Base-by-base conservation (phyloP, 2,329 filamentous ascomycete genomes). In the Monilinia aucupariae region DNA sequence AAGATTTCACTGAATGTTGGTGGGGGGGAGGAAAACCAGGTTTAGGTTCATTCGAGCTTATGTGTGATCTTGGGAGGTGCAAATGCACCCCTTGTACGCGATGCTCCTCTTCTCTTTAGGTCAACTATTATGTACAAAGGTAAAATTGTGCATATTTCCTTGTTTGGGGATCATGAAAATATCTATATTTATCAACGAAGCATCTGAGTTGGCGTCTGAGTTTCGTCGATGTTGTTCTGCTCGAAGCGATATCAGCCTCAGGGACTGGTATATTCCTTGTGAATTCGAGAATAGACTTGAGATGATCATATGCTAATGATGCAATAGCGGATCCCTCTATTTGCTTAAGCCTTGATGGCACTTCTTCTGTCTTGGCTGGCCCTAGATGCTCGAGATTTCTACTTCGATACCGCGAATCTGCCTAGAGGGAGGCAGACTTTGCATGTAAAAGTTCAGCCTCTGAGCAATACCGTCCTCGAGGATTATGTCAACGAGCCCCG, bases 161-260 rank as follows among this genome's bases (percentile, higher is more conserved):
- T 20, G 59, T 56, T 62, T 56, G 27, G 30, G 58, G 61, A 34
- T 61, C 49, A 53, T 50, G 55, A 52, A 64, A 39, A 39, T 49
- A 34, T n/a, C 59, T 62, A 62, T 62, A 56, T 62, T 56, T 62
- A 62, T 37, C 50, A 61, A 55, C n/a, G 30, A 10, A 45, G 20
- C 27, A 45, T 61, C n/a, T 34, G 20, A 6, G 7, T 27, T 30
- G 45, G 20, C 27, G 32, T 61, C n/a, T 34, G 20, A 6, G 7
- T 27, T 30, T 49, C n/a, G n/a, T 49, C 13, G n/a, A 48, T 49
- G 32, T 9, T 51, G 32, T 25, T 52, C 53, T 22, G n/a, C 22
- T 56, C 20, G 27, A 32, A 34, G 53, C 45, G 53, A 7, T 43
- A 15, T 43, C 22, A 17, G 25, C 52, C 22, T 37, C 5, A 5